Conservation (phyloP, 371 early-diverging fungal species). For the Mortierella sp. region DNA sequence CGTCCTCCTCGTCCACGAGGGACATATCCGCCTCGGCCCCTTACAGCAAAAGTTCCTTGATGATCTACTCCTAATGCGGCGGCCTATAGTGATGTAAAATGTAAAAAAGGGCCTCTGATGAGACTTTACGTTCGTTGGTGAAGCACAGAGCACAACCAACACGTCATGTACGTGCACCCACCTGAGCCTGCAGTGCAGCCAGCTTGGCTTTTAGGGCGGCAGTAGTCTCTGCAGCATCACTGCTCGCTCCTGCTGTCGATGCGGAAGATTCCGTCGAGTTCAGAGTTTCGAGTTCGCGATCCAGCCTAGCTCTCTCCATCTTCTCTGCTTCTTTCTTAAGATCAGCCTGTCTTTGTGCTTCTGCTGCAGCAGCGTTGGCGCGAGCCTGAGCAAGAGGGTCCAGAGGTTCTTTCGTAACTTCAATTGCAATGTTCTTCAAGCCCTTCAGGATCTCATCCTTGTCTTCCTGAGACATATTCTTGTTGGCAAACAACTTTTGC, state of each 20-base stretch:
- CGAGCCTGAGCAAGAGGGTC: slow-evolving; percentile 38
- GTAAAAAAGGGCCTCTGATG: too few species aligned
- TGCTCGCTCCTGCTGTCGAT: slow-evolving; percentile 27
- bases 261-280: too few species aligned
- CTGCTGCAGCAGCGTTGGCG: slow-evolving; percentile 27
- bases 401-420: slow-evolving; percentile 45
- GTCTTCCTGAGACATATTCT: slow-evolving; percentile 63
- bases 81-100: too few species aligned
- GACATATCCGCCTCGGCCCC: slow-evolving; percentile 59
- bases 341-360: slow-evolving; percentile 33
- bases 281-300: slow-evolving; percentile 59
- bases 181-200: slow-evolving; percentile 75
- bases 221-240: slow-evolving; percentile 45
- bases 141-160: background rate
- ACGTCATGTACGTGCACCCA: slow-evolving; percentile 28
- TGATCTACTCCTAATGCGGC: slow-evolving; percentile 58
- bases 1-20: slow-evolving; percentile 68
- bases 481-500: slow-evolving; percentile 62
- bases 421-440: slow-evolving; percentile 56
- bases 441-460: slow-evolving; percentile 61
- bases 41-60: slow-evolving; percentile 59
- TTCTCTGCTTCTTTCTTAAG: slow-evolving; percentile 50
- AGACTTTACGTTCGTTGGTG: background rate
- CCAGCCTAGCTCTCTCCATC: slow-evolving; percentile 55
- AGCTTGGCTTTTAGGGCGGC: slow-evolving; percentile 67